Conservation (phyloP, 345 rosid genomes). For the Mallotus nudiflorus region DNA sequence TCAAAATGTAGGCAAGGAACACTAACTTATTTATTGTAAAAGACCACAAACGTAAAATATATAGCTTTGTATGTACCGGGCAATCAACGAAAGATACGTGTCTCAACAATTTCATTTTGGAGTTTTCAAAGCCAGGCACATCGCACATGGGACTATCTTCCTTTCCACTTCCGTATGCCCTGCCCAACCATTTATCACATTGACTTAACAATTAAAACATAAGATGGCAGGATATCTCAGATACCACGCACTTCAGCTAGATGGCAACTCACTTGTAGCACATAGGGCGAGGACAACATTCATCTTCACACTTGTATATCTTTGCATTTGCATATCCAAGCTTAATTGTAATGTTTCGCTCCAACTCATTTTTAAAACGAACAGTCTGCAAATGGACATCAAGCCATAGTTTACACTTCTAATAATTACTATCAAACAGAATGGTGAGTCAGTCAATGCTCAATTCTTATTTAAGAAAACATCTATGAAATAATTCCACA, state of each 20-base stretch:
- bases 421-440: too few species aligned
- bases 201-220: constrained; percentile 8
- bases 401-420: too few species aligned
- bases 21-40: too few species aligned
- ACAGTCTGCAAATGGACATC: constrained; percentile 82
- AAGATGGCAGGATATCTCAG: neutral
- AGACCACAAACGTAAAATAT: neutral
- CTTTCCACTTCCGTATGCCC: constrained; percentile 98
- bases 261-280: constrained; percentile 71
- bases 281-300: constrained; percentile 86
- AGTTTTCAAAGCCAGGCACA: constrained; percentile 83
- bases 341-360: constrained; percentile 96
- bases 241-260: neutral
- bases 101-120: constrained; percentile 83
- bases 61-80: constrained; percentile 50
- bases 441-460: too few species aligned
- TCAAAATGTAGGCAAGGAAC: too few species aligned
- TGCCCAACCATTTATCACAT: constrained; percentile 21
- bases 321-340: constrained; percentile 99
- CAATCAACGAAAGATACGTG: constrained; percentile 98
- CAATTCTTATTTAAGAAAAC: too few species aligned
- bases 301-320: constrained; percentile 97
- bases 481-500: too few species aligned
- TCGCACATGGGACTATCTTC: constrained; percentile 92
- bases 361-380: constrained; percentile 92